Conservation (phyloP, 2,329 filamentous ascomycete genomes). For the Neonectria hederae region DNA sequence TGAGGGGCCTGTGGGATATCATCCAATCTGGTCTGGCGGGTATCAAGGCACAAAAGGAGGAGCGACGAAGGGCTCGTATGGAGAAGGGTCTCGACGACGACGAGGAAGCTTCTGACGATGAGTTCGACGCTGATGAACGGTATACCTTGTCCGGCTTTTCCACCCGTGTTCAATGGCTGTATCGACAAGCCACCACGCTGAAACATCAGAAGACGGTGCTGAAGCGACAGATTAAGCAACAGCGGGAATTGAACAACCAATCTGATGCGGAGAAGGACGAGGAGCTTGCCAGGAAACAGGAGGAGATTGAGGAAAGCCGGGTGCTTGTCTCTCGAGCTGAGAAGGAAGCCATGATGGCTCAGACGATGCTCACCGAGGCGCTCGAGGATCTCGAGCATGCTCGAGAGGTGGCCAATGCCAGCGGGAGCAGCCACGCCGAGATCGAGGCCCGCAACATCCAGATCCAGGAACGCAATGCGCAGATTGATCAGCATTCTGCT, state of each 20-base stretch:
- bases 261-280: constrained; percentile 78
- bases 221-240: constrained; percentile 92
- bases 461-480: constrained; percentile 44
- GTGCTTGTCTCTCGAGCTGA: constrained; percentile 50
- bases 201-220: constrained; percentile 91
- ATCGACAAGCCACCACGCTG: constrained; percentile 77
- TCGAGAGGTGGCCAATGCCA: constrained; percentile 36
- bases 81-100: constrained; percentile 68
- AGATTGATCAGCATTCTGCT: constrained; percentile 12
- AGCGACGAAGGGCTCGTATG: constrained; percentile 61
- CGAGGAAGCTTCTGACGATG: constrained; percentile 70
- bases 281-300: constrained; percentile 67
- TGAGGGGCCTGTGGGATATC: constrained; percentile 66
- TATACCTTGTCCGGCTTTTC: constrained; percentile 83
- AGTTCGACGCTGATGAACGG: constrained; percentile 63
- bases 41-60: constrained; percentile 62
- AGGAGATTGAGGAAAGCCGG: constrained; percentile 61
- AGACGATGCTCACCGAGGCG: constrained; percentile 60
- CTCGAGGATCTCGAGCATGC: constrained; percentile 58
- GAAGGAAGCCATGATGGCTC: constrained; percentile 50
- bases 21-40: constrained; percentile 63
- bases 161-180: constrained; percentile 80
- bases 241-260: constrained; percentile 90
- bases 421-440: constrained; percentile 39
- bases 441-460: constrained; percentile 49